Conservation (phyloP, 495 filamentous ascomycete genomes). For the Ramalina peruviana region DNA sequence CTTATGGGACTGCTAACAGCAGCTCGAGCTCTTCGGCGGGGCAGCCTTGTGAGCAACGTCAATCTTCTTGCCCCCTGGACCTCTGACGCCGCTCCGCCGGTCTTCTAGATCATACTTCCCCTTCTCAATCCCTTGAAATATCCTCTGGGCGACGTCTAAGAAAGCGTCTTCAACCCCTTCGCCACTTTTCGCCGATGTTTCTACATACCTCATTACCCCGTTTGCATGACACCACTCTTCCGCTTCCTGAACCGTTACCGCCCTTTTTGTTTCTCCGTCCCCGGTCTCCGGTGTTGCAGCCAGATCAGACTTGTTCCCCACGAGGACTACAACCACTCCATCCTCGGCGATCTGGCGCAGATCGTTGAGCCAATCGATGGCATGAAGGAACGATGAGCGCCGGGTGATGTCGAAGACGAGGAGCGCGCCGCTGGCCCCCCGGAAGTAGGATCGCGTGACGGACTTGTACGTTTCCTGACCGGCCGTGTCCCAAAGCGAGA, state of each 20-base stretch:
- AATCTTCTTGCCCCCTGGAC: constrained; percentile 30
- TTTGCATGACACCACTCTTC: constrained; percentile 76
- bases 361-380: constrained; percentile 83
- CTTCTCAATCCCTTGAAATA: constrained; percentile 87
- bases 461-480: constrained; percentile 95
- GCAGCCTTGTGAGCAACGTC: too few species aligned
- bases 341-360: constrained; percentile 85
- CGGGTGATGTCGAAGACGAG: constrained; percentile 92
- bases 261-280: constrained; percentile 45
- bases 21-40: too few species aligned
- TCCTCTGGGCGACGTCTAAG: constrained; percentile 79
- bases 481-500: constrained; percentile 88
- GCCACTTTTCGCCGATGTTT: constrained; percentile 90
- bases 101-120: constrained; percentile 93
- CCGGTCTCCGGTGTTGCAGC: constrained; percentile 26
- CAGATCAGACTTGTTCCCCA: constrained; percentile 89
- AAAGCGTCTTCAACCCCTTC: constrained; percentile 90
- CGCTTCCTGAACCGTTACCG: constrained; percentile 67
- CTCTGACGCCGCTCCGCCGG: constrained; percentile 84
- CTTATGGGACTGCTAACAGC: too few species aligned
- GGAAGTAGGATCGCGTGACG: constrained; percentile 90
- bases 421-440: constrained; percentile 70
- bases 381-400: constrained; percentile 69
- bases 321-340: constrained; percentile 81
- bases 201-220: constrained; percentile 75